phyloP scores from a whole-genome alignment of 192 early-diverging fungal species.

The Entomortierella parvispora region DNA sequence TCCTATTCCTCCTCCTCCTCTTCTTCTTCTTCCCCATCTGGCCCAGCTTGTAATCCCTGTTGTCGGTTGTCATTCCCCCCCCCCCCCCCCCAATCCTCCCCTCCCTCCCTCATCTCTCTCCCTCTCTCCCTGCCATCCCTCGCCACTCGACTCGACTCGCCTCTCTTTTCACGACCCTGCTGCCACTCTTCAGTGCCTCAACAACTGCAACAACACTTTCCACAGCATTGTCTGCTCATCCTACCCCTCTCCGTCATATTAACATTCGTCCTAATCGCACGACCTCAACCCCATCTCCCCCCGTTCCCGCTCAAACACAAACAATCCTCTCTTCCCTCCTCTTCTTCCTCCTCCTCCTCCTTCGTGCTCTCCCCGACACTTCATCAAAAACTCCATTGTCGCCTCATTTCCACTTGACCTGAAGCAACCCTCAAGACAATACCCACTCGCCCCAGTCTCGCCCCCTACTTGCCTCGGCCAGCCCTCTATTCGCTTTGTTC shows the following conservation, averaged over 20 bases:
- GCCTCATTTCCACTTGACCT: too few relatives aligned
- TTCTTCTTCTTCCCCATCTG: not conserved
- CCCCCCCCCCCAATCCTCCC: not conserved
- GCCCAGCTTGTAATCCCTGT: not conserved
- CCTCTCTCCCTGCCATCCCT: not conserved
- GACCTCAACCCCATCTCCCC: not conserved
- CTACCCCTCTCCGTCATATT: not conserved
- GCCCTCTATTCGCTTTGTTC: not conserved
- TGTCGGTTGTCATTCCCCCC: not conserved
- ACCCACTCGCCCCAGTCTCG: not conserved
- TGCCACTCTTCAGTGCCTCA: not conserved
- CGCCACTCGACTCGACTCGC: not conserved
- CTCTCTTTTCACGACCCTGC: not conserved
- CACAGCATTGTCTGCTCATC: not conserved
- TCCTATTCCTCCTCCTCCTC: not conserved
- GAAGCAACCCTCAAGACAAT: too few relatives aligned
- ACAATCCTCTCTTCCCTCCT: not conserved
- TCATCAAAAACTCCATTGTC: too few relatives aligned
- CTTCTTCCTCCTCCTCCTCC: not conserved
- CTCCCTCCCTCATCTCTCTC: constrained; percentile 1
- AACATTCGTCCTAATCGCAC: not conserved
- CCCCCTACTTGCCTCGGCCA: not conserved
- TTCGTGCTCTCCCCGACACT: too few relatives aligned
- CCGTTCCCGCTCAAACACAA: not conserved
- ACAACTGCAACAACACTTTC: not conserved